Evolutionary conservation across 352 stramenopile genomes (phyloP).

Genomic region (Pythium scleroteichum): DNA sequence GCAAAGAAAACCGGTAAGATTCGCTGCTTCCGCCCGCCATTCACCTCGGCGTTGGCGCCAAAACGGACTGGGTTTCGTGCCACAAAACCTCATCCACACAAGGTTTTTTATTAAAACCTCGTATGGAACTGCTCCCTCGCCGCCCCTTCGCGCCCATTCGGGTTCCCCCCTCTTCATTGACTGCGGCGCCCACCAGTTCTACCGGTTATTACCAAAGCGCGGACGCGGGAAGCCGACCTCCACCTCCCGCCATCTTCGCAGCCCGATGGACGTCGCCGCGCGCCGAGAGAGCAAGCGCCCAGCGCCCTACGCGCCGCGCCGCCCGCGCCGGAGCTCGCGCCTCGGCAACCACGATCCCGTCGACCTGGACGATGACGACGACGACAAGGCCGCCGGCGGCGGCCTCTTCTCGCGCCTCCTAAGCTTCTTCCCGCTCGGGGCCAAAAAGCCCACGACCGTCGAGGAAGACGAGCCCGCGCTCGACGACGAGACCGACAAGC

Average conservation of each 20-base stretch:
- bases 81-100: not conserved
- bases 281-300: conserved; percentile 3
- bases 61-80: conserved; percentile 17
- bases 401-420: conserved; percentile 59
- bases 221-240: conserved; percentile 16
- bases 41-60: conserved; percentile 27
- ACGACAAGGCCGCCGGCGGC: conserved; percentile 7
- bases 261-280: conserved; percentile 16
- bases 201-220: conserved; percentile 29
- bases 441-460: conserved; percentile 16
- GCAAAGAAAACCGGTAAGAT: conserved; percentile 27
- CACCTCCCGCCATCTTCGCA: conserved; percentile 14
- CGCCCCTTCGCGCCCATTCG: conserved; percentile 18
- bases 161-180: conserved; percentile 22
- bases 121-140: conserved; percentile 15
- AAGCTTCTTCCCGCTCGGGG: conserved; percentile 66
- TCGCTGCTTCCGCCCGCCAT: conserved; percentile 25
- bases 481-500: conserved; percentile 26
- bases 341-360: conserved; percentile 27
- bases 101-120: conserved; percentile 24
- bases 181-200: conserved; percentile 20
- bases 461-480: conserved; percentile 20
- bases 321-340: conserved; percentile 37
- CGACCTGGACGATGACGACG: conserved; percentile 8
- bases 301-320: conserved; percentile 26